phyloP scores from a whole-genome alignment of 371 early-diverging fungal species.

The Coemansia sp. region DNA sequence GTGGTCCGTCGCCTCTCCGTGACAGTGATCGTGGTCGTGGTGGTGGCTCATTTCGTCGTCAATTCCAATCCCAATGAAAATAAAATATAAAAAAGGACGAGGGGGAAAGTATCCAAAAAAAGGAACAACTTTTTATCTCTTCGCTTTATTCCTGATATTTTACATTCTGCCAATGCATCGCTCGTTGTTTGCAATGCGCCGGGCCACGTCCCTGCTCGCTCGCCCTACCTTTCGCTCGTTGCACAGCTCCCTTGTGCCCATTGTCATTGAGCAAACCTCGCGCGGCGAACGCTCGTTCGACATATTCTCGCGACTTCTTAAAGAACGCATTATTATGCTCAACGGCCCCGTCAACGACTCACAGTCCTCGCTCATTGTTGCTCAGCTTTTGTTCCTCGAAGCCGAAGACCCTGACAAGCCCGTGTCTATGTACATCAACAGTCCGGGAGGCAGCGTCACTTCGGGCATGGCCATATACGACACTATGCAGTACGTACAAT shows the following conservation, averaged over 20 bases:
- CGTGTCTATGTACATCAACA: slow-evolving; percentile 93
- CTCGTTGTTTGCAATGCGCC: background rate
- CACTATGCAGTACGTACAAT: slow-evolving; percentile 84
- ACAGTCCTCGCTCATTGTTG: slow-evolving; percentile 83
- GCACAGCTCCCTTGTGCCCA: slow-evolving; percentile 46
- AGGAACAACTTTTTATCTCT: background rate
- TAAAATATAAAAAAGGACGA: background rate
- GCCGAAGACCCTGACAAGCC: slow-evolving; percentile 92
- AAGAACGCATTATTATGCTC: slow-evolving; percentile 94
- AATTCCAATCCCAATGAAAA: too few species aligned
- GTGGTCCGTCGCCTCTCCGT: slow-evolving; percentile 56
- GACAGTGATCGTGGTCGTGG: slow-evolving; percentile 33
- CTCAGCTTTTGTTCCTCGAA: slow-evolving; percentile 93
- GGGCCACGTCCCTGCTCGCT: background rate
- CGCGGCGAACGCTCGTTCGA: slow-evolving; percentile 89
- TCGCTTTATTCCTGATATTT: background rate
- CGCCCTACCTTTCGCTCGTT: background rate
- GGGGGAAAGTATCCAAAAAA: background rate
- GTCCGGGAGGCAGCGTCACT: slow-evolving; percentile 95
- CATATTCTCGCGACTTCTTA: slow-evolving; percentile 93
- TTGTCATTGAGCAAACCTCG: slow-evolving; percentile 61
- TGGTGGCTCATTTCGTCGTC: slow-evolving; percentile 9
- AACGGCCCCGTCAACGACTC: slow-evolving; percentile 86
- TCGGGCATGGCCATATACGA: slow-evolving; percentile 95
- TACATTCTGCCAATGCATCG: background rate